Base-by-base conservation (phyloP, 371 early-diverging fungal genomes). In the Thermomucor indicae-seudaticae region DNA sequence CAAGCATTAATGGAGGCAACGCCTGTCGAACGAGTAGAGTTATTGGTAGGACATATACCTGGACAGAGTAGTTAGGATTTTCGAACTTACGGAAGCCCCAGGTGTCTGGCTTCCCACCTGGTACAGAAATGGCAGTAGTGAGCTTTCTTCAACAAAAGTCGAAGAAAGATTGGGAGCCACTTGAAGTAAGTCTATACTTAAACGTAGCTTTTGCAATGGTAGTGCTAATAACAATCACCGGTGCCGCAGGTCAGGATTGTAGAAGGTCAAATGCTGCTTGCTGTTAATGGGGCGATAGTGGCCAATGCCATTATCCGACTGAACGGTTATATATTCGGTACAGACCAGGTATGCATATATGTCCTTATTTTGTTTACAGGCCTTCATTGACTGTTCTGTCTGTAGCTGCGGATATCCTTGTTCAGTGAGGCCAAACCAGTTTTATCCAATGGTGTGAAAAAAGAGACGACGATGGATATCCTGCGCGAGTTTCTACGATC, bases 311-410 rank as follows among this genome's bases (percentile, higher is more conserved):
- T 75, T 17, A 52, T 57, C 14, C 60, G 76, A n/a, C 54, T 75
- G 41, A 67, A 75, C 38, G 76, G 76, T 2, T 75, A 70, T 31
- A 60, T 65, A 1, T 70, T 64, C 52, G 70, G 70, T n/a, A 44
- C 65, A 10, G 51, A 54, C 24, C 62, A 37, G 27, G 51, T 51
- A 51, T 23, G 34, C 14, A 32, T 32, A 7, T 32, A 32, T 14
- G 14, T 14, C 14, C 14, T 7, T 10, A 10, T 14, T 32, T 14
- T 32, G 32, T n/a, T 32, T 32, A 14, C 32, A 32, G 7, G 14
- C 14, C 14, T 32, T 32, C 14, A 5, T 14, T 45, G 45, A 45
- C 12, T 8, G 11, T 1, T 30, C n/a, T 1, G 44, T 6, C 12
- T n/a, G n/a, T 47, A 67, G 43, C 44, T 75, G 6, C 42, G 45